phyloP scores from a whole-genome alignment of 1,284 basidiomycete genomes.

The Exobasidium cylindrosporum region DNA sequence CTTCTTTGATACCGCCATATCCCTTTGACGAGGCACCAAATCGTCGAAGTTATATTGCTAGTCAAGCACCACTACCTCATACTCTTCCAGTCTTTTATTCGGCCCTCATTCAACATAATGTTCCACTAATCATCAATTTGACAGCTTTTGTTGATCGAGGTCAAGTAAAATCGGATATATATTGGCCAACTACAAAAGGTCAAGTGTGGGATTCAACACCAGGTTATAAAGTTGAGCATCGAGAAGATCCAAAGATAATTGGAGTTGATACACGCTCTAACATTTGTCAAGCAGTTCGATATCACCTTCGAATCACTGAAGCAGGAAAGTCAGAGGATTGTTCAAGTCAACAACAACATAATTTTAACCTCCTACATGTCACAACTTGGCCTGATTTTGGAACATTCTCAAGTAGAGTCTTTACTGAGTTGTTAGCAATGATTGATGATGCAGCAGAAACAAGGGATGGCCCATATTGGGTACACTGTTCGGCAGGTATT shows the following conservation, averaged over 20 bases:
- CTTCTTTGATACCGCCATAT: constrained; percentile 30
- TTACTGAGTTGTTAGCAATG: constrained; percentile 29
- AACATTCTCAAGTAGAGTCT: constrained; percentile 60
- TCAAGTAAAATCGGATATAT: constrained; percentile 42
- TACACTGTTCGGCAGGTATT: constrained; percentile 66
- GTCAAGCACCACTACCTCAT: constrained; percentile 87
- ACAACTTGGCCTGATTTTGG: constrained; percentile 79
- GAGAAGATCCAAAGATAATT: not conserved
- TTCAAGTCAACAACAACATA: not conserved
- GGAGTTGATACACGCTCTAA: constrained; percentile 16
- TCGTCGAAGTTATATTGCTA: constrained; percentile 75
- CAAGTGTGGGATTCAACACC: not conserved
- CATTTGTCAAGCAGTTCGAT: not conserved
- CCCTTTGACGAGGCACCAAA: constrained; percentile 14
- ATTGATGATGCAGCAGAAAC: constrained; percentile 35
- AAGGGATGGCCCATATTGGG: constrained; percentile 64
- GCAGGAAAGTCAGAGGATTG: not conserved
- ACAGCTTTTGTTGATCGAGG: constrained; percentile 42
- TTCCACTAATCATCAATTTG: constrained; percentile 45
- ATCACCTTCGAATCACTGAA: not conserved
- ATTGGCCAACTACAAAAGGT: constrained; percentile 32
- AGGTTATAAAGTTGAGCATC: not conserved
- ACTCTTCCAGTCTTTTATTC: constrained; percentile 80
- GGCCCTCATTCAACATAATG: constrained; percentile 25
- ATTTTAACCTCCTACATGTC: constrained; percentile 67